Percentiles rank a stretch among this genome's conserved stretches.
phyloP scores from a whole-genome alignment of 129 eudicot genomes.

The Flaveria robusta region DNA sequence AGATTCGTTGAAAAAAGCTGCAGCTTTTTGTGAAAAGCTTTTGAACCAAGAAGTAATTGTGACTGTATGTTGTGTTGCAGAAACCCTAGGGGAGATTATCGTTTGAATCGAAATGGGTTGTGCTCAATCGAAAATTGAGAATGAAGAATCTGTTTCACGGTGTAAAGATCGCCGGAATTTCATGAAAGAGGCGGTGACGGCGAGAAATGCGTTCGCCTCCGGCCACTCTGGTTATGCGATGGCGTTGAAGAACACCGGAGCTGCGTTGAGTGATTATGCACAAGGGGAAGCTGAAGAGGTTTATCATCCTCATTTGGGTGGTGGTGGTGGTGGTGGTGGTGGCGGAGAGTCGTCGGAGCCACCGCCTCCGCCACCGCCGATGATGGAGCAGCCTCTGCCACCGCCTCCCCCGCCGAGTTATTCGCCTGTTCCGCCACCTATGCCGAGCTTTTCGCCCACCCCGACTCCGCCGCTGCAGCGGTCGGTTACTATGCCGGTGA shows the following conservation, averaged over 20 bases:
- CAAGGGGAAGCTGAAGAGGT: slow-evolving; percentile 67
- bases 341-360: slow-evolving; percentile 41
- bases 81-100: slow-evolving; percentile 4
- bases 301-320: slow-evolving; percentile 35
- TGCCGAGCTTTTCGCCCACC: slow-evolving; percentile 69
- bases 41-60: slow-evolving; percentile 19
- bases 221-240: slow-evolving; percentile 80
- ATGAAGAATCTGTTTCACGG: slow-evolving; percentile 86
- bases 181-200: slow-evolving; percentile 84
- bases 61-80: slow-evolving; percentile 23
- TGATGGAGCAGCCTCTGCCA: slow-evolving; percentile 55
- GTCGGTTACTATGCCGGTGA: slow-evolving; percentile 78
- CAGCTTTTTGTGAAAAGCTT: slow-evolving; percentile 28
- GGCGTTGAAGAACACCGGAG: slow-evolving; percentile 81
- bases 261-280: slow-evolving; percentile 90
- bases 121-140: slow-evolving; percentile 94
- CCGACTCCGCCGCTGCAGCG: slow-evolving; percentile 63
- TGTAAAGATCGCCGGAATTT: slow-evolving; percentile 87
- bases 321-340: slow-evolving; percentile 28
- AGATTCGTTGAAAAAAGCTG: slow-evolving; percentile 26
- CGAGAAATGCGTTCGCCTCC: slow-evolving; percentile 75
- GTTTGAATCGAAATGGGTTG: slow-evolving; percentile 64
- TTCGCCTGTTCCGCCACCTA: slow-evolving; percentile 75
- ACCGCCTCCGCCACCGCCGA: slow-evolving; percentile 66
- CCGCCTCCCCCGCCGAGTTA: slow-evolving; percentile 64